phyloP scores from a whole-genome alignment of 2,329 filamentous ascomycete species.

The Fonsecaea multimorphosa region DNA sequence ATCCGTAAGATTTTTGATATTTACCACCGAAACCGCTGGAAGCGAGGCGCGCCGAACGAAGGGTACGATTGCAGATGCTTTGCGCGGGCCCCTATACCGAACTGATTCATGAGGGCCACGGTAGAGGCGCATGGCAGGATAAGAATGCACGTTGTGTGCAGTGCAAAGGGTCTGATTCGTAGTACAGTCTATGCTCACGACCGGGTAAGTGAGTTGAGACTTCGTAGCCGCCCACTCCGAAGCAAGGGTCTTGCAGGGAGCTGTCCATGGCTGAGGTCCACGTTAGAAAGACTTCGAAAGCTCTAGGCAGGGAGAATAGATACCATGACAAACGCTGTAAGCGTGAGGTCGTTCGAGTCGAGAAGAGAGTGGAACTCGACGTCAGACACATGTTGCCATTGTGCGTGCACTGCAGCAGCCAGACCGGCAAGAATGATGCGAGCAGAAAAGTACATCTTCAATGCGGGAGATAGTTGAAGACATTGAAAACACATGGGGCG shows the following conservation, averaged over 20 bases:
- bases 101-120: slow-evolving; percentile 44
- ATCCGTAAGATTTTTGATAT: slow-evolving; percentile 1
- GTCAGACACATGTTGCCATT: slow-evolving; percentile 7
- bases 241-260: slow-evolving; percentile 4
- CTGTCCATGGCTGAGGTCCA: slow-evolving; percentile 14
- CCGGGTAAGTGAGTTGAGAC: slow-evolving; percentile 15
- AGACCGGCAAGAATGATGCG: background rate
- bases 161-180: slow-evolving; percentile 48
- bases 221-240: slow-evolving; percentile 4
- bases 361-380: slow-evolving; percentile 2
- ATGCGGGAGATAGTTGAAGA: background rate
- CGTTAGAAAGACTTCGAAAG: background rate
- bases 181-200: slow-evolving; percentile 53
- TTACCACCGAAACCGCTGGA: slow-evolving; percentile 6
- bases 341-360: background rate
- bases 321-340: slow-evolving; percentile 10
- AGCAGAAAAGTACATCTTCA: background rate
- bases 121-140: slow-evolving; percentile 56
- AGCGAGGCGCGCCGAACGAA: slow-evolving; percentile 6
- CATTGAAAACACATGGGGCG: background rate
- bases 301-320: background rate
- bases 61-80: slow-evolving; percentile 27
- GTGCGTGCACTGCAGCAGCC: background rate
- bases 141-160: slow-evolving; percentile 52
- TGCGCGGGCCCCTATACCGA: slow-evolving; percentile 55